A percentile compares a stretch with the other conserved stretches of the same genome.
These are phyloP conservation scores for Melaleuca alternifolia DNA, from an alignment of 345 rosid genomes.

Conservation along the genomic window DNA sequence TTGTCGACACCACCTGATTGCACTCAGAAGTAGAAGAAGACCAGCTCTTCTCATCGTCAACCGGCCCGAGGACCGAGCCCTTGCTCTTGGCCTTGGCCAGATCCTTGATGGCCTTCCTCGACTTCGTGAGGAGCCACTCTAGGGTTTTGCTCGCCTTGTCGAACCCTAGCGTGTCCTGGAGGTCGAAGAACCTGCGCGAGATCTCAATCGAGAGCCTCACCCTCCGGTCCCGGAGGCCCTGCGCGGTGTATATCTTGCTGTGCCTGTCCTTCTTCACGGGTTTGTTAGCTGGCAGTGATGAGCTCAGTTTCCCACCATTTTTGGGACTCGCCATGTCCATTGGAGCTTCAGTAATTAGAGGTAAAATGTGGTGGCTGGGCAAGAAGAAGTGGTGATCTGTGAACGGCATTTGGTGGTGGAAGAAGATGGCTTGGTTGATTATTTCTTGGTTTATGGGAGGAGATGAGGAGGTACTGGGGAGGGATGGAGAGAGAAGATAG, in stretches of 20 bases:
- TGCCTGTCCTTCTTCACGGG: constrained; percentile 53
- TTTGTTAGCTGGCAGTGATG: neutral
- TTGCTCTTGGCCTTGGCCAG: constrained; percentile 9
- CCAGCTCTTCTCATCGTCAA: neutral
- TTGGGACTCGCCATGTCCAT: neutral
- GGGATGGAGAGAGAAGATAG: neutral
- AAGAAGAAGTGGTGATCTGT: neutral
- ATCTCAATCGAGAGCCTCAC: constrained; percentile 70
- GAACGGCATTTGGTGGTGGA: neutral
- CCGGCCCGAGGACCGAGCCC: neutral
- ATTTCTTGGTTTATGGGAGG: neutral
- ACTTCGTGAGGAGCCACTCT: constrained; percentile 64
- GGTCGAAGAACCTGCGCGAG: constrained; percentile 71
- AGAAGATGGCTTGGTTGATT: neutral
- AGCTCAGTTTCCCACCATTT: neutral
- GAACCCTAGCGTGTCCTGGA: constrained; percentile 78
- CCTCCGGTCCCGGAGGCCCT: constrained; percentile 74
- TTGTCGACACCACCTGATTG: neutral
- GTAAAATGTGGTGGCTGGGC: neutral
- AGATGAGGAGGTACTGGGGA: neutral
- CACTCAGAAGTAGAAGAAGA: constrained; percentile 8
- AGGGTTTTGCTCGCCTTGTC: constrained; percentile 81
- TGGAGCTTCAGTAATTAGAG: neutral
- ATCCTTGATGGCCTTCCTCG: constrained; percentile 46
- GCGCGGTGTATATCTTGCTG: constrained; percentile 70